These are phyloP conservation scores for Alternaria sp. DNA, from an alignment of 2,329 filamentous ascomycete genomes.

Conservation along the genomic window DNA sequence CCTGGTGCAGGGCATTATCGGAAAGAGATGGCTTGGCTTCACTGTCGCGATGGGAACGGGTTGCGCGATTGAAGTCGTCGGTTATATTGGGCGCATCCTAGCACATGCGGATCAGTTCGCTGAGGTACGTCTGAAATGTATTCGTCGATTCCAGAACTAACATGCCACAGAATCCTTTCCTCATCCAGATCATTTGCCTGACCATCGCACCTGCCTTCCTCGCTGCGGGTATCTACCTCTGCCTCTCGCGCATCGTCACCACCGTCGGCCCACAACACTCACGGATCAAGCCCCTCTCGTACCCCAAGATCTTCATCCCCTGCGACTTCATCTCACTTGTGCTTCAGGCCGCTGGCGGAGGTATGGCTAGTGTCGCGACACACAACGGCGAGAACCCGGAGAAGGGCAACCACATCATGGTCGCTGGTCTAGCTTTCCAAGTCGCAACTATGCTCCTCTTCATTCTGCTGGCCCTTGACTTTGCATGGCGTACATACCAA, in stretches of 20 bases:
- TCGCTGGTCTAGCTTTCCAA: conserved; percentile 54
- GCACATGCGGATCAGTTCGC: conserved; percentile 65
- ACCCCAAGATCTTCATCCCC: conserved; percentile 59
- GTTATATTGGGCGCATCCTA: conserved; percentile 67
- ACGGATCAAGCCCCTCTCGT: conserved; percentile 53
- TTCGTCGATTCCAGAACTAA: conserved; percentile 3
- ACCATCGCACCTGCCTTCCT: conserved; percentile 62
- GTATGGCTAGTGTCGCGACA: conserved; percentile 48
- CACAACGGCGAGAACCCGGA: conserved; percentile 40
- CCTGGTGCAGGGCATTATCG: conserved; percentile 45
- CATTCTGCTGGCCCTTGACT: conserved; percentile 51
- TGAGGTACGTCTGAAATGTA: conserved; percentile 31
- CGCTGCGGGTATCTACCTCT: conserved; percentile 71
- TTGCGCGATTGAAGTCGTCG: conserved; percentile 64
- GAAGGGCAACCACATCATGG: conserved; percentile 54
- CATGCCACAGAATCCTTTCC: conserved; percentile 59
- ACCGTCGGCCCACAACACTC: conserved; percentile 51
- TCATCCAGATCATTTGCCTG: conserved; percentile 71
- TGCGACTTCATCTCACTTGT: conserved; percentile 56
- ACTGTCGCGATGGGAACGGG: conserved; percentile 62
- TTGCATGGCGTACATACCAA: conserved; percentile 38
- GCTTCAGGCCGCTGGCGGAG: conserved; percentile 54
- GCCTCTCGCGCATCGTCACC: conserved; percentile 55
- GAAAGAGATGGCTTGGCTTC: conserved; percentile 52
- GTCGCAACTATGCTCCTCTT: conserved; percentile 54